A percentile compares a stretch with the other conserved stretches of the same genome.
Evolutionary conservation across 257 asterid genomes (phyloP).

Genomic region (Solanum dulcamara): DNA sequence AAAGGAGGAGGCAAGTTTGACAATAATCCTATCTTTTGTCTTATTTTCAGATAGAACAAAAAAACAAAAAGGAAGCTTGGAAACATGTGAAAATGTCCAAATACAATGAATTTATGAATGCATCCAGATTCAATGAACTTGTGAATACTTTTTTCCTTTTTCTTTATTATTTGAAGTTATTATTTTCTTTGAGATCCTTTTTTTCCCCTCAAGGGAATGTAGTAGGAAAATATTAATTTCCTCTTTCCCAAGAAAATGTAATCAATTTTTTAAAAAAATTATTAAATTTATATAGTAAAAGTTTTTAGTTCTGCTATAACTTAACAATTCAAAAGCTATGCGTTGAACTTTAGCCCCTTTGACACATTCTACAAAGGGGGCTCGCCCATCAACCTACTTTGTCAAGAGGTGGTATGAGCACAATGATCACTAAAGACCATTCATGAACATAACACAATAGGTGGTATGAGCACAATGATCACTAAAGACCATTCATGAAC

Average conservation of each 20-base stretch:
- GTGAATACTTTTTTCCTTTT: no score
- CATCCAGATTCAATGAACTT: background rate
- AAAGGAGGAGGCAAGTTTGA: background rate
- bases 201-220: background rate
- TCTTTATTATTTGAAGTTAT: background rate
- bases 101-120: background rate
- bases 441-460: no score
- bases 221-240: background rate
- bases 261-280: no score
- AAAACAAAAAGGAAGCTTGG: background rate
- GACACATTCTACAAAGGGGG: no score
- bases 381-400: no score
- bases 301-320: background rate
- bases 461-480: background rate
- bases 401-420: no score
- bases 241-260: background rate
- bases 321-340: accelerated
- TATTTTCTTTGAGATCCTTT: background rate
- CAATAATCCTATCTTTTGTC: background rate
- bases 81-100: background rate
- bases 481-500: background rate
- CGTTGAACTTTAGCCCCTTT: background rate
- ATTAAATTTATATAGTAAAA: background rate
- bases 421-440: no score
- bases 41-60: background rate